Evolutionary conservation across 805 yeast species (phyloP), one percentile per base, ranked within the genome.

Genomic region (Kodamaea kaohsiungensis): DNA sequence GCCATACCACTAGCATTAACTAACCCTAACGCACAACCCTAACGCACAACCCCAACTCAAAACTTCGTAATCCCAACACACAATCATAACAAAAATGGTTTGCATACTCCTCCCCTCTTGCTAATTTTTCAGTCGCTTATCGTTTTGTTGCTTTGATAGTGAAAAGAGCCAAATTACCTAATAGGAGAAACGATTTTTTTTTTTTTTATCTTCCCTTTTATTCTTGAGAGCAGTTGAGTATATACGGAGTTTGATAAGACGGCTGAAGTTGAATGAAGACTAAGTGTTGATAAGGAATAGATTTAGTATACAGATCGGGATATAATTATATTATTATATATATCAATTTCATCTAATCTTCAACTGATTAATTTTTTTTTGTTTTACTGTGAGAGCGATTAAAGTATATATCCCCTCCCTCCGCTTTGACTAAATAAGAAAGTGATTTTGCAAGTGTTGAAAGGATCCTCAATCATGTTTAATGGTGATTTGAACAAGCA

Each of bases 401-500:
- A 42, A 42, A 18, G 46, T 2, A 16, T 10, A 12, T 42, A 17
- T 42, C 25, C 46, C 46, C 22, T n/a, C 25, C 46, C 46, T 22
- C 46, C 25, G 27, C 46, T 18, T 42, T 22, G 25, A 42, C 27
- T 42, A 16, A 42, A 42, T 42, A 18, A 42, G 25, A 22, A 25
- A 46, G 38, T 45, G 33, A 37, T 19, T 6, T 13, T 22, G n/a
- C n/a, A 25, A 22, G 16, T 43, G 13, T n/a, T 10, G 16, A 16
- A 22, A 16, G 25, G 33, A 18, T n/a, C 7, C 19, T 18, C 25
- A 22, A 39, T 22, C 27, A 54, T 54, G 57, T 51, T 51, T 25
- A 48, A 46, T 35, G 27, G 54, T 18, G 57, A 54, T 35, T 54
- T 54, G 52, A 47, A 48, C 49, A 37, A 43, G 25, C 48, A 54